Evolutionary conservation across 192 early-diverging fungal species (phyloP).

Genomic region (Mortierella antarctica): DNA sequence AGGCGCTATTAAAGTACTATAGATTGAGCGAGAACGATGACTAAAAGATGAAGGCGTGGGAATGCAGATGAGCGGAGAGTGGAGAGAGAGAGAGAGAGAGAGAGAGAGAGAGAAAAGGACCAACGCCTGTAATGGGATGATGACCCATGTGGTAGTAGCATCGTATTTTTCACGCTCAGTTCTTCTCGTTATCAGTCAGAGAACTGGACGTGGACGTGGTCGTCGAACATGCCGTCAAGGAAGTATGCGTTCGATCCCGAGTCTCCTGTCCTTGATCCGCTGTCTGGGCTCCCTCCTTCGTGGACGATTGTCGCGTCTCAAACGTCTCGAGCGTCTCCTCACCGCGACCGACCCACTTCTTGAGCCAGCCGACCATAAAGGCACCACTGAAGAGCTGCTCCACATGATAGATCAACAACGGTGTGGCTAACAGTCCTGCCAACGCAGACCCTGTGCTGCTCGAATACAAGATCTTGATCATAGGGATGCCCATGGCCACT

Average conservation of each 20-base stretch:
- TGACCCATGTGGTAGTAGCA: no score
- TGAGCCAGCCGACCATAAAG: conserved; percentile 65
- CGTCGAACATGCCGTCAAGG: no score
- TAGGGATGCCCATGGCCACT: conserved; percentile 78
- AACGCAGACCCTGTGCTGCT: conserved; percentile 54
- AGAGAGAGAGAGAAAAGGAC: not conserved
- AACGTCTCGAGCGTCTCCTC: conserved; percentile 44
- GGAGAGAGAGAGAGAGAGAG: not conserved
- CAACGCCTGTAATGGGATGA: no score
- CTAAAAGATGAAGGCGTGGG: not conserved
- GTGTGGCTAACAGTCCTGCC: conserved; percentile 69
- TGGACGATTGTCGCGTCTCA: not conserved
- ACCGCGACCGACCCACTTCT: conserved; percentile 63
- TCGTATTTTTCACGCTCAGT: no score
- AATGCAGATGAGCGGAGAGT: not conserved
- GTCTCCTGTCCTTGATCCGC: not conserved
- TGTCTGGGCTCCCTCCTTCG: conserved; percentile 1
- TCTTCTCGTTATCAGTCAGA: no score
- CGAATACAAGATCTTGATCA: conserved; percentile 77
- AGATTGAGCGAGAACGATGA: no score
- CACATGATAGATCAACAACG: conserved; percentile 78
- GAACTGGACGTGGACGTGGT: no score
- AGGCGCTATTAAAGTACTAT: not conserved
- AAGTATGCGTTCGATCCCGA: no score
- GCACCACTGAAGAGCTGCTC: conserved; percentile 75